Evolutionary conservation across 2,329 filamentous ascomycete genomes (phyloP).

Genomic region (Aureobasidium namibiae): DNA sequence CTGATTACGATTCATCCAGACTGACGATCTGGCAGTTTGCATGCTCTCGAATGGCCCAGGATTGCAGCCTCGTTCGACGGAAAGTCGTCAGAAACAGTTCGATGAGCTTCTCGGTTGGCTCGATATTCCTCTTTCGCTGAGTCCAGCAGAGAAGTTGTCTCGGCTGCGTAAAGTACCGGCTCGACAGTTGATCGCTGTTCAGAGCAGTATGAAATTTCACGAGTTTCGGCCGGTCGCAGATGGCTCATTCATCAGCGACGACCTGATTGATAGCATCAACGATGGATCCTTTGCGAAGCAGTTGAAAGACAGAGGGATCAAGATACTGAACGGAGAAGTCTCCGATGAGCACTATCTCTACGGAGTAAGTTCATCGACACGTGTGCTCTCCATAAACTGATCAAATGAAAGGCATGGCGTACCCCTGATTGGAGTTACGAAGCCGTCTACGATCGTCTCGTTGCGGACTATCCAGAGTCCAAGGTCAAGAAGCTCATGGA

Average conservation of each 20-base stretch:
- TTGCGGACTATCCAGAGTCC: slow-evolving; percentile 43
- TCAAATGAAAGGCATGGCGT: slow-evolving; percentile 30
- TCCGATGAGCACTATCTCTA: slow-evolving; percentile 47
- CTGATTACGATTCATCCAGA: neutral
- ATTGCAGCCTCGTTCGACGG: slow-evolving; percentile 42
- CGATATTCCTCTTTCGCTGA: slow-evolving; percentile 33
- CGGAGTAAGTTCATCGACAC: slow-evolving; percentile 19
- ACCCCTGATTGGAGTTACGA: slow-evolving; percentile 35
- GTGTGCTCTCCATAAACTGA: neutral
- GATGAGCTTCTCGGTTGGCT: slow-evolving; percentile 40
- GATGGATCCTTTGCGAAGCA: slow-evolving; percentile 39
- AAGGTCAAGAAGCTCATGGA: slow-evolving; percentile 37
- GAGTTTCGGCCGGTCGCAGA: slow-evolving; percentile 49
- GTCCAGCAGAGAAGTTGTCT: slow-evolving; percentile 37
- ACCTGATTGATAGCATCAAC: slow-evolving; percentile 40
- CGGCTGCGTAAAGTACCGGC: slow-evolving; percentile 35
- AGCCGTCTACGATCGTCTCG: slow-evolving; percentile 38
- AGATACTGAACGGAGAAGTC: slow-evolving; percentile 48
- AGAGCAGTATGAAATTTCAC: slow-evolving; percentile 36
- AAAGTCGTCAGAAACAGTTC: slow-evolving; percentile 44
- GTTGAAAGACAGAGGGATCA: slow-evolving; percentile 38
- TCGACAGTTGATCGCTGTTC: slow-evolving; percentile 35
- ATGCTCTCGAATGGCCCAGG: slow-evolving; percentile 50
- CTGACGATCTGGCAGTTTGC: neutral
- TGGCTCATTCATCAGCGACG: slow-evolving; percentile 36